Conservation (phyloP, 257 asterid species). For the Penstemon davidsonii region DNA sequence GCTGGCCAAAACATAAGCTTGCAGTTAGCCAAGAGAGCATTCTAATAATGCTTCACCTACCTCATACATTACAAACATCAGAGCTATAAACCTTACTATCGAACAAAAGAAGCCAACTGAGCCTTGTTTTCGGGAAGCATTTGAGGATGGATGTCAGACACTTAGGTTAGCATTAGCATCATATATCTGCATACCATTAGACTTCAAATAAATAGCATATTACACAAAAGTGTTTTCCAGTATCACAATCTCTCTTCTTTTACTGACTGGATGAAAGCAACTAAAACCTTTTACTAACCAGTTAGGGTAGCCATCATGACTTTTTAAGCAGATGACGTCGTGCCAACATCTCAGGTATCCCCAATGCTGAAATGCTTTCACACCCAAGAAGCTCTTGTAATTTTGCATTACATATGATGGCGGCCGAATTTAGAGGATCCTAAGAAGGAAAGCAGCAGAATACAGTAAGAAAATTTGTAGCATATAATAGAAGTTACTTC, state of each 20-base stretch:
- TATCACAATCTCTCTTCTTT: no score
- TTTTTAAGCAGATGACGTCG: slow-evolving; percentile 52
- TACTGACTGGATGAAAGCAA: neutral
- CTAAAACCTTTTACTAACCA: slow-evolving; percentile 31
- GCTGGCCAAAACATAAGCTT: slow-evolving; percentile 27
- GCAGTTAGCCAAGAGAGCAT: slow-evolving; percentile 26
- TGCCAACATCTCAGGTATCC: slow-evolving; percentile 62
- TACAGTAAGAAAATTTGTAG: slow-evolving; percentile 10
- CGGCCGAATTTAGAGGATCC: slow-evolving; percentile 63
- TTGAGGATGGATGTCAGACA: slow-evolving; percentile 2
- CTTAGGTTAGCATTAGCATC: slow-evolving; percentile 51
- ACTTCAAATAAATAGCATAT: neutral
- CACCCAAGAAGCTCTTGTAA: slow-evolving; percentile 67
- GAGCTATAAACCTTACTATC: slow-evolving; percentile 27
- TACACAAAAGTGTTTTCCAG: neutral
- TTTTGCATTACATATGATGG: slow-evolving; percentile 58
- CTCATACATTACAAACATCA: slow-evolving; percentile 25
- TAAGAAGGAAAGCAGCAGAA: slow-evolving; percentile 26
- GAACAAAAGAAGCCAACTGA: slow-evolving; percentile 25
- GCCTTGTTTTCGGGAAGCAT: slow-evolving; percentile 23
- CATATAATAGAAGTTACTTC: slow-evolving; percentile 2
- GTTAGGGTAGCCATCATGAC: slow-evolving; percentile 43
- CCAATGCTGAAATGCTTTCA: slow-evolving; percentile 60
- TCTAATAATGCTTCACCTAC: slow-evolving; percentile 32
- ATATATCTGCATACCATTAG: slow-evolving; percentile 28